Percentiles rank a stretch among this genome's conserved stretches.
phyloP scores from a whole-genome alignment of 129 eudicot species.

The Cynara cardunculus region DNA sequence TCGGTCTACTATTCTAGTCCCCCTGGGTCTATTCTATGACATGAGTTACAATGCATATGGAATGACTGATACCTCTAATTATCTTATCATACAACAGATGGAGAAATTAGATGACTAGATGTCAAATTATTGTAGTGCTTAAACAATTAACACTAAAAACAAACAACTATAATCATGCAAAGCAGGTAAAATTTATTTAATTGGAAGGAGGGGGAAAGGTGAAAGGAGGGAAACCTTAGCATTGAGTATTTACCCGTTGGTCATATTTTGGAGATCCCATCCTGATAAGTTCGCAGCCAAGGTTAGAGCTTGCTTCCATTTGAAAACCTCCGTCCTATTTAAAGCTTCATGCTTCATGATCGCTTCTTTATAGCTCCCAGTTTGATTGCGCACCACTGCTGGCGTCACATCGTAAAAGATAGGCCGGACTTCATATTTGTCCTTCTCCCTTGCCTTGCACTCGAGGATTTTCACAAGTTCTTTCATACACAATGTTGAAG shows the following conservation, averaged over 20 bases:
- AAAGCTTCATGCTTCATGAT: slow-evolving; percentile 18
- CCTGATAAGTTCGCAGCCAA: slow-evolving; percentile 27
- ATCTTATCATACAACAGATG: neutral
- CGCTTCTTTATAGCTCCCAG: slow-evolving; percentile 26
- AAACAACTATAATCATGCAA: neutral
- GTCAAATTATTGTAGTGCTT: neutral
- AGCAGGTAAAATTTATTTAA: neutral
- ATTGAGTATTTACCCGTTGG: slow-evolving; percentile 15
- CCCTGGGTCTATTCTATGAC: neutral
- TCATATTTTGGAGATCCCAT: slow-evolving; percentile 29
- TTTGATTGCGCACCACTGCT: slow-evolving; percentile 23
- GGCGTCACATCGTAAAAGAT: slow-evolving; percentile 40
- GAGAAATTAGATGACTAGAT: neutral
- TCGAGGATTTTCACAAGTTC: slow-evolving; percentile 38
- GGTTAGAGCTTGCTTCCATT: slow-evolving; percentile 28
- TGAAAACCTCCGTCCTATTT: slow-evolving; percentile 10
- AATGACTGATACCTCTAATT: neutral
- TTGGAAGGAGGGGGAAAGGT: neutral
- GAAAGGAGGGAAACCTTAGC: neutral
- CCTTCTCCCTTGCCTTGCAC: slow-evolving; percentile 24
- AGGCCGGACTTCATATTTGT: slow-evolving; percentile 29
- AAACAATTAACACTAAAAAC: neutral
- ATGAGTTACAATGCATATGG: neutral
- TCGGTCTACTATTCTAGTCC: neutral
- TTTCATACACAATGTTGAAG: slow-evolving; percentile 35